phyloP scores from a whole-genome alignment of 331 rosid genomes.

The Spiraea crenata region DNA sequence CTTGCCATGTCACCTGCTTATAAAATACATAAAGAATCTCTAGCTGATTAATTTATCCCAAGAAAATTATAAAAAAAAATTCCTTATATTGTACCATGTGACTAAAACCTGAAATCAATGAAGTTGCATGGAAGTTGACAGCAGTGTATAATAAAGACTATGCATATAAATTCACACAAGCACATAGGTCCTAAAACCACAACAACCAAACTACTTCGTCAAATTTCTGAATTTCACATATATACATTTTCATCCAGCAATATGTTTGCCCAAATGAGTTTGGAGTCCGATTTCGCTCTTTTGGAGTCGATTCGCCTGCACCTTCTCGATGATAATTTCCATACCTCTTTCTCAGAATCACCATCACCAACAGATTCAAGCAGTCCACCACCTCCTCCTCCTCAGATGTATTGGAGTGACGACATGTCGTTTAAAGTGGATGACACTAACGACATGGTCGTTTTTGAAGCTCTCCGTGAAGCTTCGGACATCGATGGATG shows the following conservation, averaged over 20 bases:
- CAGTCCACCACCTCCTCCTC: neutral
- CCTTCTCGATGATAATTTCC: constrained; percentile 30
- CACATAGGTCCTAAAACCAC: neutral
- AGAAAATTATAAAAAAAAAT: too few relatives aligned
- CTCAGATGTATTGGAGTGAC: constrained; percentile 2
- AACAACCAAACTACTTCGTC: neutral
- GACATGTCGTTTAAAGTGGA: constrained; percentile 5
- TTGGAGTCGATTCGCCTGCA: constrained; percentile 34
- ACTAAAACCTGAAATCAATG: neutral
- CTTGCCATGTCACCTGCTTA: neutral
- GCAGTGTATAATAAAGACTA: neutral
- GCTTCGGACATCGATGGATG: neutral
- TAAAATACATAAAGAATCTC: neutral
- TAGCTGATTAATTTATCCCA: neutral
- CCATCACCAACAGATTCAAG: neutral
- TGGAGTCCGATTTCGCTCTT: constrained; percentile 19
- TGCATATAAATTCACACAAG: neutral
- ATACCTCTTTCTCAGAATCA: neutral
- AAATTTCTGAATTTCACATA: too few relatives aligned
- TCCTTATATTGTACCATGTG: neutral
- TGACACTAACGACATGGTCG: neutral
- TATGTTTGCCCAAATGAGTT: constrained; percentile 8
- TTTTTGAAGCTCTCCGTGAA: neutral
- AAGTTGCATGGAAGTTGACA: constrained; percentile 3
- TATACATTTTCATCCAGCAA: neutral